These are phyloP conservation scores for Nigrograna mackinnonii DNA, from an alignment of 2,329 filamentous ascomycete genomes.

Conservation along the genomic window DNA sequence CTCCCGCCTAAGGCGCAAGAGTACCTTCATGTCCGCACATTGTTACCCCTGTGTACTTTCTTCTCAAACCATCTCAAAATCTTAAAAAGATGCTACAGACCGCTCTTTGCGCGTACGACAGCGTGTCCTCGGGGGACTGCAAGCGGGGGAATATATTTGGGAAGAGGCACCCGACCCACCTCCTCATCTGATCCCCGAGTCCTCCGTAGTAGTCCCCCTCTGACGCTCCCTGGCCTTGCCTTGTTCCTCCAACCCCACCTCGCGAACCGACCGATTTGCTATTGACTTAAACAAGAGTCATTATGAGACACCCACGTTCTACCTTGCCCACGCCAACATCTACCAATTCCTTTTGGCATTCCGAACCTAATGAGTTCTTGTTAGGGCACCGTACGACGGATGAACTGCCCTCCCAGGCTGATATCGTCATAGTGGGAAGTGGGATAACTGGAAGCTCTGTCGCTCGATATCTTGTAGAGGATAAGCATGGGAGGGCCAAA, in stretches of 20 bases:
- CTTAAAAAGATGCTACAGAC: too few relatives aligned
- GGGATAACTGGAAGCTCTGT: slow-evolving; percentile 78
- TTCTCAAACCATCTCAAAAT: too few relatives aligned
- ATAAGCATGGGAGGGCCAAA: slow-evolving; percentile 44
- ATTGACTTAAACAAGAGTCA: too few relatives aligned
- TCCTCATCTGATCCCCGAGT: too few relatives aligned
- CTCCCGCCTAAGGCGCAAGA: too few relatives aligned
- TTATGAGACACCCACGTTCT: slow-evolving; percentile 36
- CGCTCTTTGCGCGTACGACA: too few relatives aligned
- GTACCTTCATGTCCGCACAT: too few relatives aligned
- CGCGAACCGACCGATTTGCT: too few relatives aligned
- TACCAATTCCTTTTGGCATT: slow-evolving; percentile 75
- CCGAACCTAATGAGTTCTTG: slow-evolving; percentile 65
- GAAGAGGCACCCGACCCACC: too few relatives aligned
- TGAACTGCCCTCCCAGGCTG: slow-evolving; percentile 63
- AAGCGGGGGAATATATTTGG: too few relatives aligned
- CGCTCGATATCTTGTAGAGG: slow-evolving; percentile 62
- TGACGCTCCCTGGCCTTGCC: neutral
- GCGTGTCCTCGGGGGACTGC: too few relatives aligned
- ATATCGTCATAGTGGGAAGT: slow-evolving; percentile 74
- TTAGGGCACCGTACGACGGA: slow-evolving; percentile 70
- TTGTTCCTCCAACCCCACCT: neutral
- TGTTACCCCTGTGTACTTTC: too few relatives aligned
- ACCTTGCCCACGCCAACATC: slow-evolving; percentile 63
- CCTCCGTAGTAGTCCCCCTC: neutral